A percentile compares a stretch with the other conserved stretches of the same genome.
Evolutionary conservation across 2,329 filamentous ascomycete species (phyloP).

Genomic region (Clonostachys solani): DNA sequence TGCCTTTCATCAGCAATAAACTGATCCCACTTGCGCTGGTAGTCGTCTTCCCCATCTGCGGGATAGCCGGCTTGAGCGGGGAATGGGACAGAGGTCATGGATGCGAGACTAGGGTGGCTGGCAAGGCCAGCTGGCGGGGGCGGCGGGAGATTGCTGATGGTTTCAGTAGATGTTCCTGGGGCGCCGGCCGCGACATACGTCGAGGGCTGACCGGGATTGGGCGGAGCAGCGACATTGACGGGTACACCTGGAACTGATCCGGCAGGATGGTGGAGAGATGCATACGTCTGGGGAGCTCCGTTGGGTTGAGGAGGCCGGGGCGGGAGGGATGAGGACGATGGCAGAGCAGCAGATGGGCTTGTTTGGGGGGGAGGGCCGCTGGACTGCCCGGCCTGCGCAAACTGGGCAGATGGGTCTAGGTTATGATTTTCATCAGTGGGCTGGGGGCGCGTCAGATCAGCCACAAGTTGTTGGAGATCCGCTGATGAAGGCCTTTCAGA

Average conservation of each 20-base stretch:
- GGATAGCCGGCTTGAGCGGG: not conserved
- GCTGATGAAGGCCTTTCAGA: constrained; percentile 13
- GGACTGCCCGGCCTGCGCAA: not conserved
- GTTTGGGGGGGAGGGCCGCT: not conserved
- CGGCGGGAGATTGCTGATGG: constrained; percentile 20
- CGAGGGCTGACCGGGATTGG: constrained; percentile 19
- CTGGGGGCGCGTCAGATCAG: constrained; percentile 29
- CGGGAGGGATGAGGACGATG: constrained; percentile 38
- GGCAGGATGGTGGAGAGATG: constrained; percentile 27
- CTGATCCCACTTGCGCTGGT: constrained; percentile 65
- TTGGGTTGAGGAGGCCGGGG: constrained; percentile 38
- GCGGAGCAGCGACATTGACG: constrained; percentile 12
- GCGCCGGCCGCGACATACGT: constrained; percentile 23
- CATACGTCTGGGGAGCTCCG: constrained; percentile 26
- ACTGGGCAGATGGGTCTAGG: not conserved
- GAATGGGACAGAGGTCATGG: constrained; percentile 7
- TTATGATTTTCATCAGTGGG: constrained; percentile 4
- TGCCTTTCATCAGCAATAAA: constrained; percentile 70
- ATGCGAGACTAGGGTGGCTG: constrained; percentile 20
- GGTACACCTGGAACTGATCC: constrained; percentile 21
- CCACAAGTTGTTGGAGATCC: constrained; percentile 35
- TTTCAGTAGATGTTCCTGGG: constrained; percentile 22
- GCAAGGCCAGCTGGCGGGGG: constrained; percentile 18
- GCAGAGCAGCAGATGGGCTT: constrained; percentile 24
- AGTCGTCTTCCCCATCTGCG: constrained; percentile 24